Evolutionary conservation across 192 early-diverging fungal species (phyloP).

Genomic region (Coemansia sp.): DNA sequence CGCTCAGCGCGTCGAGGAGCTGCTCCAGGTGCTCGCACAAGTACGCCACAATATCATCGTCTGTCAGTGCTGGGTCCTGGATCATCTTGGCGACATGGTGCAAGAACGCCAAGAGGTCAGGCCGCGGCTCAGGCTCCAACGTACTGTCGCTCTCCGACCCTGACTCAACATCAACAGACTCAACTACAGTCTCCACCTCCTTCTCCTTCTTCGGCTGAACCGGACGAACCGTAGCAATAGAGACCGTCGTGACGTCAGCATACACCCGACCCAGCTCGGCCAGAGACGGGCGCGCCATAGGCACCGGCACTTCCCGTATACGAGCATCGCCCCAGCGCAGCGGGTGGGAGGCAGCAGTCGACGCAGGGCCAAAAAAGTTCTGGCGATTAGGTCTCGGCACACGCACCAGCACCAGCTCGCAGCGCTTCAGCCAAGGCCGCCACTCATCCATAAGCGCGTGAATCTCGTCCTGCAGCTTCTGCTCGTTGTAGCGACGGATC

Average conservation of each 20-base stretch:
- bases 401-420: slow-evolving; percentile 77
- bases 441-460: slow-evolving; percentile 71
- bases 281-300: slow-evolving; percentile 71
- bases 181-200: neutral
- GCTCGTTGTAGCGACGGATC: slow-evolving; percentile 90
- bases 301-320: slow-evolving; percentile 74
- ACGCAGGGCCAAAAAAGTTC: slow-evolving; percentile 22
- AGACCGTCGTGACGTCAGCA: slow-evolving; percentile 23
- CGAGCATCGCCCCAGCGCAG: slow-evolving; percentile 54
- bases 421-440: slow-evolving; percentile 62
- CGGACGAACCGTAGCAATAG: neutral
- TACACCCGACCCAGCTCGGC: slow-evolving; percentile 48
- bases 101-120: slow-evolving; percentile 43
- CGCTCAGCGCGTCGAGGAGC: slow-evolving; percentile 59
- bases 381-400: slow-evolving; percentile 36
- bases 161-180: neutral
- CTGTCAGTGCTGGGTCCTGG: slow-evolving; percentile 22
- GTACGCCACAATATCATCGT: slow-evolving; percentile 58
- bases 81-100: slow-evolving; percentile 39
- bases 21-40: slow-evolving; percentile 63
- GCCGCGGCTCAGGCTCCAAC: slow-evolving; percentile 40
- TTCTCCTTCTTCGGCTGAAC: neutral
- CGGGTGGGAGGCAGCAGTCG: neutral
- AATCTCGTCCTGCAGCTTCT: slow-evolving; percentile 78
- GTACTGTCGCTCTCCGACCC: slow-evolving; percentile 33